These are phyloP conservation scores for Bigelowiella natans DNA, from an alignment of 78 protist species.

Conservation along the genomic window DNA sequence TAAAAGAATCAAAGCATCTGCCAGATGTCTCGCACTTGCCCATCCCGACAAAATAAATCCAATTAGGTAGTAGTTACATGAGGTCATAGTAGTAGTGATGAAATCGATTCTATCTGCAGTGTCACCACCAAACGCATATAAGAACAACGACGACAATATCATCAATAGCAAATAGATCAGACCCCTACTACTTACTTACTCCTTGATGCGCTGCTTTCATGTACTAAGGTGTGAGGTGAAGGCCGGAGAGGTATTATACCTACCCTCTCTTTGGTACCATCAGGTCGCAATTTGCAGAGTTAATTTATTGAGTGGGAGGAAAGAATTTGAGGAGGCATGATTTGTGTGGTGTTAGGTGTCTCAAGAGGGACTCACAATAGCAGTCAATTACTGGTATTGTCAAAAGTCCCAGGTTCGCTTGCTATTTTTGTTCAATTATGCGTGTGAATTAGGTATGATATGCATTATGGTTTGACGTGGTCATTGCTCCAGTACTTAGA, in stretches of 20 bases:
- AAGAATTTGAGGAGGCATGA: no score
- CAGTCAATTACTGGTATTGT: background rate
- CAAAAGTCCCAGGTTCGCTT: no score
- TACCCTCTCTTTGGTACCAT: background rate
- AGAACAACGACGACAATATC: background rate
- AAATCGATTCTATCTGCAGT: background rate
- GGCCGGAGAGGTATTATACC: background rate
- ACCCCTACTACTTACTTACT: background rate
- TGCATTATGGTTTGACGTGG: background rate
- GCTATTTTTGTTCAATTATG: background rate
- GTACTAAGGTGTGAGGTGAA: no score
- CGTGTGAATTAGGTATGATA: background rate
- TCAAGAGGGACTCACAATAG: background rate
- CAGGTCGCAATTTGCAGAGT: no score
- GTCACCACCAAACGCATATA: background rate
- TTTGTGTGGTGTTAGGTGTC: no score
- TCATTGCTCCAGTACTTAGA: background rate
- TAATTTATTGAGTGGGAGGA: no score
- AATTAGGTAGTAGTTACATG: background rate
- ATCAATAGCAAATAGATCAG: background rate
- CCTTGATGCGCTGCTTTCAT: no score
- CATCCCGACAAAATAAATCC: background rate
- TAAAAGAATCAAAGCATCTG: background rate
- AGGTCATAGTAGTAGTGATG: background rate
- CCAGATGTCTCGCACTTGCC: background rate